A percentile compares a stretch with the other conserved stretches of the same genome.
Evolutionary conservation across 345 rosid genomes (phyloP).

Genomic region (Eucalyptus paniculata): DNA sequence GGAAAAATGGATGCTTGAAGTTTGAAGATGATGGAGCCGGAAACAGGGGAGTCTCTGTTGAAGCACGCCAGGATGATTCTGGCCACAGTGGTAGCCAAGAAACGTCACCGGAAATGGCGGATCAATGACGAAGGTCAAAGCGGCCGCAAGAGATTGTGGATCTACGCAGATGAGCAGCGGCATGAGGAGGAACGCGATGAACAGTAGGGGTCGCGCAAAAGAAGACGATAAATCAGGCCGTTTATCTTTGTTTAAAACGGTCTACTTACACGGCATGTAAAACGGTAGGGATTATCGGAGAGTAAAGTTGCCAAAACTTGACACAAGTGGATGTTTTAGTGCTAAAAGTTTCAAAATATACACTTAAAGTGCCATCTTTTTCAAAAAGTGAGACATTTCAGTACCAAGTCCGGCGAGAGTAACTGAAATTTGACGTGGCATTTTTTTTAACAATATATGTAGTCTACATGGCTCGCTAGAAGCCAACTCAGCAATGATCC

Average conservation of each 20-base stretch:
- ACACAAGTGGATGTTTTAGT: no score
- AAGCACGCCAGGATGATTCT: neutral
- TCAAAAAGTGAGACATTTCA: no score
- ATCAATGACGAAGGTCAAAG: neutral
- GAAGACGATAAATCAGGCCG: neutral
- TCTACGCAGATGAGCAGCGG: neutral
- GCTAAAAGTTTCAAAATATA: no score
- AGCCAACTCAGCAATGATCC: no score
- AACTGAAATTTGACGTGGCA: fast-evolving
- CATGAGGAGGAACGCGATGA: neutral
- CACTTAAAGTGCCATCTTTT: no score
- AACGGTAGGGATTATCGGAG: no score
- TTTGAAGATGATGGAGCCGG: neutral
- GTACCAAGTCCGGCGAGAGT: fast-evolving
- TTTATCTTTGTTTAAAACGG: neutral
- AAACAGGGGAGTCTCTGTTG: neutral
- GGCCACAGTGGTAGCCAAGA: neutral
- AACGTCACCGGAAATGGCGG: neutral
- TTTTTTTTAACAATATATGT: no score
- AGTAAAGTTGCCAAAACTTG: no score
- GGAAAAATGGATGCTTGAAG: neutral
- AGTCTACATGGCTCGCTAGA: no score
- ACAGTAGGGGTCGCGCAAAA: neutral
- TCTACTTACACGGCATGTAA: neutral
- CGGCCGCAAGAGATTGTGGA: neutral